Base-by-base conservation (phyloP, 1,284 basidiomycete species). In the Ganoderma meredithae region DNA sequence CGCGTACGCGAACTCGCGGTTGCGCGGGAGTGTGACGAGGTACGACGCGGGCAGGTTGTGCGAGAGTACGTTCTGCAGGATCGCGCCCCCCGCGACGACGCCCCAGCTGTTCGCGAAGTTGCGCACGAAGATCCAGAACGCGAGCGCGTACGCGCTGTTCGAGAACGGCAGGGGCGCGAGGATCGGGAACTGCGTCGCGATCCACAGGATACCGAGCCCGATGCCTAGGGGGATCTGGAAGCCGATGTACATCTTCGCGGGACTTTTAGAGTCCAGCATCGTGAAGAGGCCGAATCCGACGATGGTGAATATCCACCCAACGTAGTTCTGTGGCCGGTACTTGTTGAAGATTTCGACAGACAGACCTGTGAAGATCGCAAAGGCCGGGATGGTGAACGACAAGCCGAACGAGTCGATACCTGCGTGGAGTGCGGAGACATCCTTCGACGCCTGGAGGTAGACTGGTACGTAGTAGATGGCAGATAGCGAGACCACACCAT, bases 381-480 rank as follows among this genome's bases (percentile, higher is more conserved):
- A 69, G 7, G 80, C 75, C 2, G 79, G 72, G 62, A 82, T 75
- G 4, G 68, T 65, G 63, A 79, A 73, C 5, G 79, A 69, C 2
- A 79, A 73, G 56, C 73, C 79, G 2, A 81, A 72, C 19, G 83
- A 75, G 63, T 73, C 68, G 25, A 88, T 78, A 1, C 84, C 84
- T 2, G 85, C 83, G 0, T 74, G 73, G 25, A 82, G 77, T 0
- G 86, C 81, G 1, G 80, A 81, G 6, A 81, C 80, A 12, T 77
- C 80, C 59, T 81, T 81, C 64, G 82, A 81, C 1, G 82, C 83
- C 74, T 88, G 86, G 72, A 83, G 86, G 74, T 84, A 88, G 0
- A 82, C 81, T 0, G 81, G 79, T 52, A 72, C 53, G 25, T 73
- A 74, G 62, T 72, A 72, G 31, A 72, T 62, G 19, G 53, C 53